These are phyloP conservation scores for Cicer judaicum DNA, from an alignment of 306 rosid species.

Conservation along the genomic window DNA sequence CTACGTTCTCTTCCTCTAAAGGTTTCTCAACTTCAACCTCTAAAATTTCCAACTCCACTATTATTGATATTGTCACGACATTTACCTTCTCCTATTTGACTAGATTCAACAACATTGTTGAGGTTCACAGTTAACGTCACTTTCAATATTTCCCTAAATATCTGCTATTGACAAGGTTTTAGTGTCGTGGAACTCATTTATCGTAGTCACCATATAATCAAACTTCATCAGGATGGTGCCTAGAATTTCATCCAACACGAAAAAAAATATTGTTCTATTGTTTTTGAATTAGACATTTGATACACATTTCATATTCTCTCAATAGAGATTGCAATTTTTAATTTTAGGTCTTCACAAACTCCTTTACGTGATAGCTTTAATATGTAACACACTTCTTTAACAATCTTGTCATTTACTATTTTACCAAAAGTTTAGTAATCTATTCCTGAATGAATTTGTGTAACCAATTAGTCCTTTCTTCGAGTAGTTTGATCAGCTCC, in stretches of 20 bases:
- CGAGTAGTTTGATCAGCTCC: not conserved
- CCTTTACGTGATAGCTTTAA: too few species aligned
- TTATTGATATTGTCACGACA: too few species aligned
- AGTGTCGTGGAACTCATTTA: not conserved
- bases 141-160: too few species aligned
- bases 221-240: too few species aligned
- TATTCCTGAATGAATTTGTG: not conserved
- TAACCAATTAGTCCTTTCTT: not conserved
- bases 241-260: too few species aligned
- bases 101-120: not conserved
- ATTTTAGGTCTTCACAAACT: too few species aligned
- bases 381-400: too few species aligned
- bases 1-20: too few species aligned
- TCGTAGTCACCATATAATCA: not conserved
- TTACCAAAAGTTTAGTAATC: not conserved
- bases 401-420: too few species aligned
- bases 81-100: not conserved
- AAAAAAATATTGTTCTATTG: too few species aligned
- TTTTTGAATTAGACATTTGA: not conserved
- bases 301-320: not conserved
- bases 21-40: too few species aligned
- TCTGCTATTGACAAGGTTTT: not conserved
- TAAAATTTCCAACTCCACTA: too few species aligned
- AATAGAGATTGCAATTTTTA: not conserved
- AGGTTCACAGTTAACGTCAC: not conserved